A percentile compares a stretch with the other conserved stretches of the same genome.
These are phyloP conservation scores for Mucor racemosus DNA, from an alignment of 371 early-diverging fungal genomes.

Conservation along the genomic window DNA sequence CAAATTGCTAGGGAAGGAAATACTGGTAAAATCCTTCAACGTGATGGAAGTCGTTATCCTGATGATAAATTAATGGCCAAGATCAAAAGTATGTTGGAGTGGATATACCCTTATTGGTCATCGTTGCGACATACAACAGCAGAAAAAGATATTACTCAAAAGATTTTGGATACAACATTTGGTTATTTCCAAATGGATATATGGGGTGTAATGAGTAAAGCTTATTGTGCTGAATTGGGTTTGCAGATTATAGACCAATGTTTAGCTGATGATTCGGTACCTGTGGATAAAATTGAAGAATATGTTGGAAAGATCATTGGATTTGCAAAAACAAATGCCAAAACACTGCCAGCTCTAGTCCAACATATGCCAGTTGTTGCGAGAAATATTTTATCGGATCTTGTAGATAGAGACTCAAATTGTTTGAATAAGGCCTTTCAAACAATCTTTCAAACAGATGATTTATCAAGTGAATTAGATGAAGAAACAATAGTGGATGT, in stretches of 20 bases:
- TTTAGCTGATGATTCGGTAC: constrained; percentile 26
- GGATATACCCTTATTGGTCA: constrained; percentile 44
- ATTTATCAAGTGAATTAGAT: background rate
- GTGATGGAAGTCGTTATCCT: constrained; percentile 43
- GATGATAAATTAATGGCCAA: constrained; percentile 42
- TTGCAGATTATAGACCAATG: constrained; percentile 39
- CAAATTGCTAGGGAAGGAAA: constrained; percentile 42
- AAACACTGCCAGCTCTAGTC: constrained; percentile 27
- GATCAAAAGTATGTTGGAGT: constrained; percentile 42
- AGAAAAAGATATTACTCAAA: constrained; percentile 31
- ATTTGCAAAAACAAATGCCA: constrained; percentile 23
- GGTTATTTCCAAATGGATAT: constrained; percentile 45
- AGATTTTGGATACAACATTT: constrained; percentile 38
- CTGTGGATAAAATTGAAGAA: constrained; percentile 31
- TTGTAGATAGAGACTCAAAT: constrained; percentile 25
- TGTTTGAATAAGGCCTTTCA: constrained; percentile 24
- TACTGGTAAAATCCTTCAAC: constrained; percentile 35
- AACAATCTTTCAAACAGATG: constrained; percentile 14
- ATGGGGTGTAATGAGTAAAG: constrained; percentile 40
- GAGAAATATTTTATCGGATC: constrained; percentile 24
- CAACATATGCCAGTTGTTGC: constrained; percentile 31
- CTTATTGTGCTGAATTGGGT: constrained; percentile 41
- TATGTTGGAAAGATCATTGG: constrained; percentile 24
- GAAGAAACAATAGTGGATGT: background rate
- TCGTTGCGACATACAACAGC: constrained; percentile 29